Conservation (phyloP, 352 stramenopile genomes). For the Phytophthora hybrid region DNA sequence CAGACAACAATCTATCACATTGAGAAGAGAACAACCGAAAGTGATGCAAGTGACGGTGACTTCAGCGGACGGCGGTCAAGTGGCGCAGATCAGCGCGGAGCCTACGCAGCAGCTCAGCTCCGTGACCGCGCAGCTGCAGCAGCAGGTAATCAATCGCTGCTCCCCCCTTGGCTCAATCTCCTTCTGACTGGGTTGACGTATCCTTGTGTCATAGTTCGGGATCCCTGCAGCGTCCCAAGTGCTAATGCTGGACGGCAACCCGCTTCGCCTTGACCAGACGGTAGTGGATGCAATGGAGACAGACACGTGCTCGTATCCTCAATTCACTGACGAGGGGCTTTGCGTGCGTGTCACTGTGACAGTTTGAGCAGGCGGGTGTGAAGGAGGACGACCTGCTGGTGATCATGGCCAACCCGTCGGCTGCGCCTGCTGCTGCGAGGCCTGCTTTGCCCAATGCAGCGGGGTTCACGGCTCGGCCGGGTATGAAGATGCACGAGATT, state of each 20-base stretch:
- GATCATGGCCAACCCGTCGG: constrained; percentile 55
- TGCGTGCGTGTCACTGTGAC: constrained; percentile 13
- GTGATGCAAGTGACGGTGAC: constrained; percentile 75
- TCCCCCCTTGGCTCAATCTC: background rate
- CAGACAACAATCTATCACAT: background rate
- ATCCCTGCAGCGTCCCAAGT: constrained; percentile 64
- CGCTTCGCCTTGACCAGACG: constrained; percentile 60
- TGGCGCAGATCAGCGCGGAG: constrained; percentile 63
- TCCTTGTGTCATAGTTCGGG: constrained; percentile 56
- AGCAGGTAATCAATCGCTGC: constrained; percentile 46
- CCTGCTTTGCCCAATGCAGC: constrained; percentile 23
- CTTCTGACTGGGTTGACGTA: background rate
- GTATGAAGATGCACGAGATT: constrained; percentile 86
- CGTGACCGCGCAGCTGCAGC: constrained; percentile 55
- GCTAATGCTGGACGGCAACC: constrained; percentile 70
- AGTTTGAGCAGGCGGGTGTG: constrained; percentile 81
- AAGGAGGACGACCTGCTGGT: constrained; percentile 81
- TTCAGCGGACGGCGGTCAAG: constrained; percentile 65
- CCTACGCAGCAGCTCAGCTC: constrained; percentile 55
- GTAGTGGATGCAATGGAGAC: constrained; percentile 30
- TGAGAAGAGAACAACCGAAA: constrained; percentile 8
- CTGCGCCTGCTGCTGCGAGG: constrained; percentile 19
- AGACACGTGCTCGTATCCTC: background rate
- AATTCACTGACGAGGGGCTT: constrained; percentile 8
- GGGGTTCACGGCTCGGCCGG: constrained; percentile 53